Evolutionary conservation across 2,329 filamentous ascomycete genomes (phyloP).

Genomic region (Emmonsiellopsis sp.): DNA sequence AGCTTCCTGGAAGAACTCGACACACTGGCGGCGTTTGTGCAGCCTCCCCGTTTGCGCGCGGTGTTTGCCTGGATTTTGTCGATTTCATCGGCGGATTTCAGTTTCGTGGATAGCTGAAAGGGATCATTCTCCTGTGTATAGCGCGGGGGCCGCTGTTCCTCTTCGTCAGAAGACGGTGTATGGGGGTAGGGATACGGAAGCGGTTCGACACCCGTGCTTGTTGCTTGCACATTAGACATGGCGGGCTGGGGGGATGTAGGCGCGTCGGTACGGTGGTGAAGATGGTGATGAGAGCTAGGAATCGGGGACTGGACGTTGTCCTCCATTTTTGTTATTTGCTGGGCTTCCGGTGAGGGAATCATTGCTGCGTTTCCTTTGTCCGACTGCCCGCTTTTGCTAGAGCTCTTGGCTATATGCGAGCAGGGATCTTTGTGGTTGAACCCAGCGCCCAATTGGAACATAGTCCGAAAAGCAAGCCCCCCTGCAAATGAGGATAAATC

Average conservation of each 20-base stretch:
- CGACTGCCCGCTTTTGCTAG: not conserved
- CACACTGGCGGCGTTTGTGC: constrained; percentile 18
- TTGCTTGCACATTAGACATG: constrained; percentile 24
- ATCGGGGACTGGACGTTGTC: constrained; percentile 11
- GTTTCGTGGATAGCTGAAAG: constrained; percentile 64
- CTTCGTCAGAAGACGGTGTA: constrained; percentile 29
- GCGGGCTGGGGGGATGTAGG: constrained; percentile 7
- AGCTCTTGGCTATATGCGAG: not conserved
- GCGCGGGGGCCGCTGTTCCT: constrained; percentile 42
- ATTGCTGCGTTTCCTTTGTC: not conserved
- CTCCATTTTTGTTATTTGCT: not conserved
- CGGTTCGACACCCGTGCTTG: constrained; percentile 35
- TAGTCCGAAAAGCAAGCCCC: not conserved
- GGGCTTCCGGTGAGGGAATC: not conserved
- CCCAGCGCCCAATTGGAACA: not conserved
- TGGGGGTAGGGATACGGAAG: constrained; percentile 16
- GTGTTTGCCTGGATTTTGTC: constrained; percentile 66
- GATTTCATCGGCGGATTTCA: constrained; percentile 72
- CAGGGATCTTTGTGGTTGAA: not conserved
- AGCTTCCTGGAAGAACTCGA: constrained; percentile 44
- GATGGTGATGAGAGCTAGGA: constrained; percentile 12
- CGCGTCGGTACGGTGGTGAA: constrained; percentile 7
- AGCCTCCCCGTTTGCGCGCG: constrained; percentile 59
- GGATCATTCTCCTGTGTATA: constrained; percentile 65
- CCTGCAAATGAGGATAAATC: too few relatives aligned